Base-by-base conservation (phyloP, 2,329 filamentous ascomycete species). In the Nigrograna mackinnonii region DNA sequence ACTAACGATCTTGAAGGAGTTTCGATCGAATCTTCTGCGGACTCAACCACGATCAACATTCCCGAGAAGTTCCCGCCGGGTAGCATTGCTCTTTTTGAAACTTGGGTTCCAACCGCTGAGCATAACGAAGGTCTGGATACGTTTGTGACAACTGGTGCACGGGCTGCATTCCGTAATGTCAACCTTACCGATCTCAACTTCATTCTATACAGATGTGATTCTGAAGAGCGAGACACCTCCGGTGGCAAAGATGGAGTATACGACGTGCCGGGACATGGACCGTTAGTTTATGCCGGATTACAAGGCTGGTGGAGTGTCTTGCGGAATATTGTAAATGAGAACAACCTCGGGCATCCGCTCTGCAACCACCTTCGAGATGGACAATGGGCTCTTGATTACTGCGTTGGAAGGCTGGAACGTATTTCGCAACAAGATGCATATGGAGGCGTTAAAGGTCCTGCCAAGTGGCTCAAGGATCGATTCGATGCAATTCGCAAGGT, bases 251-350 rank as follows among this genome's bases (percentile, higher is more conserved):
- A 96, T 64, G 92, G 94, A n/a, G 85, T 85, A 6, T 99, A 97
- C 70, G 81, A 85, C 39, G 86, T 99, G 50, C 94, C 94, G 2
- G 85, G 85, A 1, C 77, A 91, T 61, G 92, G 91, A 2, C 84
- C 87, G 45, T 79, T 96, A 31, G 89, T 96, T 2, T 99, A 97
- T 67, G 92, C 92, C 46, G 94, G 94, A 47, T 78, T 99, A n/a
- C 94, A 99, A 67, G 95, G 95, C 26, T 99, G 94, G 92, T 96
- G 92, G 91, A 96, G 91, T 64, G 76, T 96, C 1, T 74, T 99
- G 31, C 86, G 90, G 56, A 79, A 87, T 43, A 86, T 99, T 48
- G 88, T 97, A 55, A 81, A 79, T 37, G 84, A 94, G 50, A 99
- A 99, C 66, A 84, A 97, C 62, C 80, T 99, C 6, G 94, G 89